A percentile compares a stretch with the other conserved stretches of the same genome.
Evolutionary conservation across 1,284 basidiomycete genomes (phyloP).

Genomic region (Phenoliferia sp.): DNA sequence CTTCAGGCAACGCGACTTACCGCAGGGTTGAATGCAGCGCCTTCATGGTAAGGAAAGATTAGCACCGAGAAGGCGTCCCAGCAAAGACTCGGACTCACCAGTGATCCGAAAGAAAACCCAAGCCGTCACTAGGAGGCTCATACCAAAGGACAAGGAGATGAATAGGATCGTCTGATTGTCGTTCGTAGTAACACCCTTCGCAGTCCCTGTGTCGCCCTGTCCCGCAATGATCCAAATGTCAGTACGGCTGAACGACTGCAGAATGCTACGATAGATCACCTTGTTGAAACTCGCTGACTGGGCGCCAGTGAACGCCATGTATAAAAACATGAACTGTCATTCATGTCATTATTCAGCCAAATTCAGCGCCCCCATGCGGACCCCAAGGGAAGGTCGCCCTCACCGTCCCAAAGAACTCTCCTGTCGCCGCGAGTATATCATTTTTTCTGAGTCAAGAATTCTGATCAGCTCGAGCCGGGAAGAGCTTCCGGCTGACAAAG

Average conservation of each 20-base stretch:
- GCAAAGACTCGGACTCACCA: neutral
- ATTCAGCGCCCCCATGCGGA: neutral
- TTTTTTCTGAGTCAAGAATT: no score
- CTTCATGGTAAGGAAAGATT: neutral
- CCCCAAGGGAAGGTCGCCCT: no score
- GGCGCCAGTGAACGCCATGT: conserved; percentile 44
- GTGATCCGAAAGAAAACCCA: conserved; percentile 47
- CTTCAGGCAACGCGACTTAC: no score
- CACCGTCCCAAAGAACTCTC: no score
- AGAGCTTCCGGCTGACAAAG: no score
- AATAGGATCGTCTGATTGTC: conserved; percentile 40
- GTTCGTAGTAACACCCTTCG: conserved; percentile 1
- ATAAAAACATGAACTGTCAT: conserved; percentile 40
- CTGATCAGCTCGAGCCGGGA: no score
- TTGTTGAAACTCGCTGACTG: conserved; percentile 31
- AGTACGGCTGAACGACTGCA: no score
- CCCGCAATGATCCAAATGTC: no score
- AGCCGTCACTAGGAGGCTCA: conserved; percentile 45
- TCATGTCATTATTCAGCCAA: neutral
- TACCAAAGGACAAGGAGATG: conserved; percentile 49
- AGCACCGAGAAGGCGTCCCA: neutral
- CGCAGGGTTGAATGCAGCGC: conserved; percentile 45
- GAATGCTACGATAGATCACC: no score
- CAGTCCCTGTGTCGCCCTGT: neutral
- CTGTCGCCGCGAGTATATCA: no score